Conservation (phyloP, 2,329 filamentous ascomycete genomes). For the Pseudovirgaria hyperparasitica region DNA sequence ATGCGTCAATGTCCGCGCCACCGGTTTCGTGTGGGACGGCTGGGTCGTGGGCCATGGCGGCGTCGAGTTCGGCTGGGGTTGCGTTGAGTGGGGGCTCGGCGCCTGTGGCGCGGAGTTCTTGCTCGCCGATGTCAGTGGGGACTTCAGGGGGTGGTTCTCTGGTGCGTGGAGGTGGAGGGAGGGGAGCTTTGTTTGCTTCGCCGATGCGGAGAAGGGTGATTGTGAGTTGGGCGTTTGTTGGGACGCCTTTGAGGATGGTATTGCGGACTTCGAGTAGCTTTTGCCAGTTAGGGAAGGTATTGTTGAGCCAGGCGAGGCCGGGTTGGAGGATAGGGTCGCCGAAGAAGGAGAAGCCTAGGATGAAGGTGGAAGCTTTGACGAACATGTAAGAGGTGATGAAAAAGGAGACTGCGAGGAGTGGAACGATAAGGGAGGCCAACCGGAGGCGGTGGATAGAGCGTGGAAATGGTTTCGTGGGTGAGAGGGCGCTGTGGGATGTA, state of each 20-base stretch:
- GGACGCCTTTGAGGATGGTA: conserved; percentile 66
- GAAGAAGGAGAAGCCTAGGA: conserved; percentile 65
- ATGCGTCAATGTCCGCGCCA: conserved; percentile 39
- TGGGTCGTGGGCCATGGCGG: conserved; percentile 39
- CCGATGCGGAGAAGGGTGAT: conserved; percentile 71
- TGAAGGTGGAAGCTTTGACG: conserved; percentile 52
- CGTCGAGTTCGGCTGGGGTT: conserved; percentile 50
- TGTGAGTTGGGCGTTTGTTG: conserved; percentile 75
- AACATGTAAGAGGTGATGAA: conserved; percentile 38
- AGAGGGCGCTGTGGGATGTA: conserved; percentile 23
- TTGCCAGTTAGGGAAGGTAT: conserved; percentile 56
- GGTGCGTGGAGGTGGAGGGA: conserved; percentile 47
- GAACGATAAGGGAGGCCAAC: conserved; percentile 32
- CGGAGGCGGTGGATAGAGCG: conserved; percentile 30
- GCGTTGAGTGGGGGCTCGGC: conserved; percentile 47
- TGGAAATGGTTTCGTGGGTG: conserved; percentile 36
- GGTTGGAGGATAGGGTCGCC: conserved; percentile 60
- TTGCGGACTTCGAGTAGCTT: conserved; percentile 57
- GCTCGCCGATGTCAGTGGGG: conserved; percentile 36
- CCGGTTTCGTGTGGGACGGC: conserved; percentile 35
- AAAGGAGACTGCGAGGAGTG: conserved; percentile 28
- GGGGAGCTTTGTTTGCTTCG: conserved; percentile 66
- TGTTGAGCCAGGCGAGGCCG: conserved; percentile 47
- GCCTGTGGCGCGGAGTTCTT: conserved; percentile 38
- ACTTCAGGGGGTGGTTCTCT: conserved; percentile 33